Base-by-base conservation (phyloP, 768 basidiomycete species). In the Lentinula detonsa region DNA sequence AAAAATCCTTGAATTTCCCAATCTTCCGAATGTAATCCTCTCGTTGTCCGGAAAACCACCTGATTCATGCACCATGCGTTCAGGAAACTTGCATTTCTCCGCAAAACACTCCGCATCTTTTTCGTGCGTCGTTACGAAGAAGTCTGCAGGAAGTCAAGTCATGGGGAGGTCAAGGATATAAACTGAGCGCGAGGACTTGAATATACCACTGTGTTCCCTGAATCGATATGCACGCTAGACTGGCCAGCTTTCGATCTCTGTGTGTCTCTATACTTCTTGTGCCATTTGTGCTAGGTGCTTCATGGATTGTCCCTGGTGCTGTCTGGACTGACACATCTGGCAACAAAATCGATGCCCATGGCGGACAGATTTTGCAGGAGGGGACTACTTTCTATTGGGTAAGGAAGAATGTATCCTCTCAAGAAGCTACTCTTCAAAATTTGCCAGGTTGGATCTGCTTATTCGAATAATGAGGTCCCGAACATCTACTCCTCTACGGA, bases 341-440 rank as follows among this genome's bases (percentile, higher is more conserved):
- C 10, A 65, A 66, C 39, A 55, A 70, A 11, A 49, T 72, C 21
- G 68, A 66, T 46, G 68, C 68, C 1, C 68, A 71, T 43, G 70
- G 70, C 16, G 66, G 66, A n/a, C 69, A 68, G 4, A 67, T 72
- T 34, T 64, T 68, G 9, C 61, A 69, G 40, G 62, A 61, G 37
- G 67, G 67, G 28, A 68, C 64, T 42, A 67, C 57, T 18, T 71
- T 65, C 66, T 72, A 72, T 52, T 71, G 70, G 70, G 72, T 72
- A 49, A 70, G 68, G 10, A 65, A 71, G 66, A 69, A 56, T 58
- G 65, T 28, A 8, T n/a, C 31, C 16, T 49, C 37, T 57, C 18
- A 34, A 18, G 2, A 1, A 57, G 34, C n/a, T 34, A 7, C 15
- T 48, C 9, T n/a, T 37, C 42, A 61, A 5, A 15, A 37, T 49